Evolutionary conservation across 2,329 filamentous ascomycete species (phyloP).

Genomic region (Alternaria arbusti): DNA sequence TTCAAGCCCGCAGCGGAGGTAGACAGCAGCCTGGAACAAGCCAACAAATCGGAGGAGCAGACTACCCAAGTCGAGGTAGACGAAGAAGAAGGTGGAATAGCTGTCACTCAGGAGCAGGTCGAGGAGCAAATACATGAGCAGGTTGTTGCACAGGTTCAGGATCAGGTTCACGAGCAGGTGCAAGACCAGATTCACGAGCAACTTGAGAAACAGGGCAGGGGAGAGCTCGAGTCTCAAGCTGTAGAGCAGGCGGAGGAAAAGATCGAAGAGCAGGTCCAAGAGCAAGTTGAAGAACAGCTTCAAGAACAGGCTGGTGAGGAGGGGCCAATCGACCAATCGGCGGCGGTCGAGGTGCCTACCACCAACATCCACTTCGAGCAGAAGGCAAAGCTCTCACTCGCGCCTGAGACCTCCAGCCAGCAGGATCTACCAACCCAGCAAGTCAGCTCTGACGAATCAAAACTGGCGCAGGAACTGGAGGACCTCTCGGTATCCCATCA

Average conservation of each 20-base stretch:
- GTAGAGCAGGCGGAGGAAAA: slow-evolving; percentile 13
- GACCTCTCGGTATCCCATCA: slow-evolving; percentile 26
- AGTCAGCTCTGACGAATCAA: background rate
- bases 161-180: slow-evolving; percentile 18
- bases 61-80: background rate
- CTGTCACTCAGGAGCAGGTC: slow-evolving; percentile 9
- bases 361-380: slow-evolving; percentile 9
- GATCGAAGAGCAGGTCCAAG: slow-evolving; percentile 11
- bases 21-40: background rate
- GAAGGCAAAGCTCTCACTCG: background rate
- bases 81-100: slow-evolving; percentile 13
- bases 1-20: slow-evolving; percentile 15
- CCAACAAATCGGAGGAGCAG: slow-evolving; percentile 5
- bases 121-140: slow-evolving; percentile 11
- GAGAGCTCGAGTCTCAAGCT: background rate
- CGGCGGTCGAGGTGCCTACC: slow-evolving; percentile 2
- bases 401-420: background rate
- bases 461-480: slow-evolving; percentile 26
- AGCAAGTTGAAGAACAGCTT: slow-evolving; percentile 11
- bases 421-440: background rate
- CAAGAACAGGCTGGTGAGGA: slow-evolving; percentile 3
- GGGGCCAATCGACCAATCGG: slow-evolving; percentile 1
- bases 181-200: slow-evolving; percentile 20
- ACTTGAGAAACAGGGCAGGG: background rate
- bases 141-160: slow-evolving; percentile 9